A percentile compares a stretch with the other conserved stretches of the same genome.
Evolutionary conservation across 2,329 filamentous ascomycete genomes (phyloP).

Genomic region (Diaporthe ampelina): DNA sequence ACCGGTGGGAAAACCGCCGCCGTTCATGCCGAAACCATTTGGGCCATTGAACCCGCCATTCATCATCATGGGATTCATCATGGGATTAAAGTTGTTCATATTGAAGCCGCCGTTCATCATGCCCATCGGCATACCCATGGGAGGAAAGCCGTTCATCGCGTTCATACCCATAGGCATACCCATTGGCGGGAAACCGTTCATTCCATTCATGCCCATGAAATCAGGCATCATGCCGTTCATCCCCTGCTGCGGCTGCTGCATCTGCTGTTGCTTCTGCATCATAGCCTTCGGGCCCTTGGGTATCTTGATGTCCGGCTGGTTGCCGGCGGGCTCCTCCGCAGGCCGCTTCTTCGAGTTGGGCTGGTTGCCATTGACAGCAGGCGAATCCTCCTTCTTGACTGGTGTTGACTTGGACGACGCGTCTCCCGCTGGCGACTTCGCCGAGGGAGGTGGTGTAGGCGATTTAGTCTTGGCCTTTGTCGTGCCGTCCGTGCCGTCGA

Average conservation of each 20-base stretch:
- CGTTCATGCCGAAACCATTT: constrained; percentile 48
- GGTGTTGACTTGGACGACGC: constrained; percentile 49
- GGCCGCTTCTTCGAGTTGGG: constrained; percentile 80
- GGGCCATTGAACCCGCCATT: constrained; percentile 52
- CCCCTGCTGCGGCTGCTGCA: constrained; percentile 57
- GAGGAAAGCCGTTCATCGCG: constrained; percentile 2
- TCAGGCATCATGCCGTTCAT: constrained; percentile 51
- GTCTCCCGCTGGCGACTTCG: constrained; percentile 48
- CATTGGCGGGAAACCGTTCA: constrained; percentile 58
- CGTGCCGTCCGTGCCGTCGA: constrained; percentile 53
- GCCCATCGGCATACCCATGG: constrained; percentile 21
- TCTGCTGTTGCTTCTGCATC: constrained; percentile 64
- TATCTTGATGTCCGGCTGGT: constrained; percentile 75
- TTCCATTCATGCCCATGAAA: constrained; percentile 51
- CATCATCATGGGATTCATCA: constrained; percentile 52
- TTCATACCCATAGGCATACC: constrained; percentile 47
- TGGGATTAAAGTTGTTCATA: constrained; percentile 49
- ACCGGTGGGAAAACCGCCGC: constrained; percentile 31
- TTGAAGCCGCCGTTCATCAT: constrained; percentile 41
- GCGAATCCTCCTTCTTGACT: constrained; percentile 48
- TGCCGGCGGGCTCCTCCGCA: constrained; percentile 79
- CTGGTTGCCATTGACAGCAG: constrained; percentile 45
- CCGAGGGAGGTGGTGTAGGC: constrained; percentile 47
- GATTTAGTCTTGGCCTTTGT: constrained; percentile 53
- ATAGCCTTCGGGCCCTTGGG: constrained; percentile 77